Evolutionary conservation across 306 rosid species (phyloP).

Genomic region (Prosopis cineraria): DNA sequence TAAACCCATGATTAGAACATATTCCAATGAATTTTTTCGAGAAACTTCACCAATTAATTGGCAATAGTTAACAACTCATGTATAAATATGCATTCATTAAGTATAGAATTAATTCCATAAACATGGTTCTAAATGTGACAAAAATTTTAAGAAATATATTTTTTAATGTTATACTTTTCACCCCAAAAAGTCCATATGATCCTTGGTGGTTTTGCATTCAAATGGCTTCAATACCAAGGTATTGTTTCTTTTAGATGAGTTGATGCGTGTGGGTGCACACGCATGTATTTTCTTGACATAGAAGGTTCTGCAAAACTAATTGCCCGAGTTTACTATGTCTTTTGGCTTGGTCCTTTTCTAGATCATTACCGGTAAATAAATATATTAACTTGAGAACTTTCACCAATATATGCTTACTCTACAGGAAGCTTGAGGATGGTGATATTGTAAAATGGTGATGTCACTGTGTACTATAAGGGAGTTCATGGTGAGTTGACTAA

Average conservation of each 20-base stretch:
- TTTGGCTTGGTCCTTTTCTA: neutral
- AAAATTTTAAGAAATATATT: neutral
- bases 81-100: neutral
- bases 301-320: neutral
- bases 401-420: slow-evolving; percentile 27
- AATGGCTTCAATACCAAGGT: neutral
- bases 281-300: neutral
- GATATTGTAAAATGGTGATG: slow-evolving; percentile 88
- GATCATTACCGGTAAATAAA: neutral
- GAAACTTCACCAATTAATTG: neutral
- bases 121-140: neutral
- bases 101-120: neutral
- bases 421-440: slow-evolving; percentile 95
- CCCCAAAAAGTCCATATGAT: neutral
- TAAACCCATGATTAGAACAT: neutral
- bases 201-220: neutral
- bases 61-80: neutral
- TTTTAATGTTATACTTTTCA: neutral
- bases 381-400: slow-evolving; percentile 24
- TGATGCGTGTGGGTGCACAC: neutral
- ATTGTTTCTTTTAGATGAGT: neutral
- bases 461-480: slow-evolving; percentile 85
- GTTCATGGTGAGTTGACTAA: slow-evolving; percentile 67
- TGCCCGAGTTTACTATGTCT: neutral
- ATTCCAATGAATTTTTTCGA: neutral